These are phyloP conservation scores for Gigaspora rosea DNA, from an alignment of 192 early-diverging fungal species.

Conservation along the genomic window DNA sequence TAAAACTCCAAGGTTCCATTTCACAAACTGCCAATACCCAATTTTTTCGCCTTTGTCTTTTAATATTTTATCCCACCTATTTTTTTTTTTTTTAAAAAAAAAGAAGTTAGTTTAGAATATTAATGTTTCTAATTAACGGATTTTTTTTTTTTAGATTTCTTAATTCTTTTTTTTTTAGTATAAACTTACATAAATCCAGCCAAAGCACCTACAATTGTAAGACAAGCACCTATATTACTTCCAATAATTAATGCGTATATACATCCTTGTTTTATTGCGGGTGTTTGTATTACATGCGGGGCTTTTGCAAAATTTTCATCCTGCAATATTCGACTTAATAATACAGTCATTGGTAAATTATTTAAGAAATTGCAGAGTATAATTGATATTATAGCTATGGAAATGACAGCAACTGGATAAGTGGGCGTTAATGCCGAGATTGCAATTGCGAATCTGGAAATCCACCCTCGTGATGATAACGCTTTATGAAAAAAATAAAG, in stretches of 20 bases:
- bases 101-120: conserved; percentile 3
- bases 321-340: conserved; percentile 72
- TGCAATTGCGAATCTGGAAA: conserved; percentile 60
- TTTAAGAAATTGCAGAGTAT: conserved; percentile 76
- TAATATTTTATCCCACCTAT: conserved; percentile 55
- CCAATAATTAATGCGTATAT: conserved; percentile 76
- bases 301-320: conserved; percentile 60
- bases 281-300: conserved; percentile 32
- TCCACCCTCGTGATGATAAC: conserved; percentile 69
- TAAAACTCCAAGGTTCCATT: conserved; percentile 60
- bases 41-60: conserved; percentile 49
- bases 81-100: background rate
- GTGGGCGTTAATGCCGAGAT: conserved; percentile 55
- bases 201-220: conserved; percentile 71
- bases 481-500: background rate
- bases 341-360: conserved; percentile 86
- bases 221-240: conserved; percentile 81
- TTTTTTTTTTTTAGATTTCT: background rate
- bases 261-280: conserved; percentile 53
- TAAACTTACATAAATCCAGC: conserved; percentile 67
- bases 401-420: conserved; percentile 60
- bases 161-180: conserved; percentile 3
- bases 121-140: background rate
- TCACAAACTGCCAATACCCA: conserved; percentile 56
- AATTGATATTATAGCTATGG: conserved; percentile 62